Base-by-base conservation (phyloP, 2,329 filamentous ascomycete species). In the Aureobasidium subglaciale region DNA sequence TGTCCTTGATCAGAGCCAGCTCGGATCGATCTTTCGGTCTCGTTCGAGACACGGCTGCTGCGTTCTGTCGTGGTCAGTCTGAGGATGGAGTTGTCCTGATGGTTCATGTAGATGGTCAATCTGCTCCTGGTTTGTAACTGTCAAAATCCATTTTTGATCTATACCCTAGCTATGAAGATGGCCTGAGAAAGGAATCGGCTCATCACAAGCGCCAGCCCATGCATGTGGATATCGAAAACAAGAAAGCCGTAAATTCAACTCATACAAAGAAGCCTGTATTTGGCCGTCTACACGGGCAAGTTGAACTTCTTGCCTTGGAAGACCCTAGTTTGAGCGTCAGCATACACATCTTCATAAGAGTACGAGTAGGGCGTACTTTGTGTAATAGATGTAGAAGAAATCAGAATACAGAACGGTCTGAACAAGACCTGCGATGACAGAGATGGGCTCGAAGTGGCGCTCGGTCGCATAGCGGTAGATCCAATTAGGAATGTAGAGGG, bases 351-450 rank as follows among this genome's bases (percentile, higher is more conserved):
- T 64, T 59, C 65, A 59, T 18, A 22, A 35, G 11, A 20, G 29
- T n/a, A n/a, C 4, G 42, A 24, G 10, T 1, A 13, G 2, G 41
- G 74, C 80, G 71, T 70, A 86, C 84, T 96, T 97, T 58, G 87
- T 96, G 76, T 96, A 99, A 78, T 99, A 99, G 67, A 99, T 92
- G 80, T 91, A 99, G 82, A 99, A 99, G 78, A 99, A 99, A 76
- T 99, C 93, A 61, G 90, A 95, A 77, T 99, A 99, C 57, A 99
- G 78, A 46, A 99, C 75, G 0, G 93, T 99, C 78, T 99, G 93
- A 61, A 97, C 76, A 56, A 97, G 80, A 11, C 93, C 93, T 3
- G 95, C 93, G 60, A 93, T 68, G 50, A 96, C 86, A 18, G 91
- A 87, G 63, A 96, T 95, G 61, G 85, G 88, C 69, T 97, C 91